Conservation (phyloP, 2,329 filamentous ascomycete genomes). For the Plenodomus lindquistii region DNA sequence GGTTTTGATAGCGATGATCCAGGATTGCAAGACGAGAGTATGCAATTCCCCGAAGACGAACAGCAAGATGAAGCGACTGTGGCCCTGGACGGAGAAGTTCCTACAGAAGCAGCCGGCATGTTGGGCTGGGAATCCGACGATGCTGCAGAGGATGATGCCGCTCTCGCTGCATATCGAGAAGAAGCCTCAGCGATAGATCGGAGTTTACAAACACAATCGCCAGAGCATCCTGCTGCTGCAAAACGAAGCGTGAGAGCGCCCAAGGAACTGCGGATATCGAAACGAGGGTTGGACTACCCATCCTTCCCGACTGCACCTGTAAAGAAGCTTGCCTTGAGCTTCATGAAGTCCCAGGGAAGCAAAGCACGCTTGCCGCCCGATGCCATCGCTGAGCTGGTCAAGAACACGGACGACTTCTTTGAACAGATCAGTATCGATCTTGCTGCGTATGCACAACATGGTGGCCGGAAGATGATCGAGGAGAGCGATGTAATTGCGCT, state of each 20-base stretch:
- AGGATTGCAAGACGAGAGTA: constrained; percentile 31
- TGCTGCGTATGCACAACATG: constrained; percentile 77
- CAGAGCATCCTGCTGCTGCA: constrained; percentile 18
- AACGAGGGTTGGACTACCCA: constrained; percentile 74
- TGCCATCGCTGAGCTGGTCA: constrained; percentile 72
- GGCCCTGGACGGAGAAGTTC: constrained; percentile 32
- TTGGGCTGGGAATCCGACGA: constrained; percentile 39
- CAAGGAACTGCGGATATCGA: constrained; percentile 64
- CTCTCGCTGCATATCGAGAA: constrained; percentile 40
- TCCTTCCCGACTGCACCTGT: constrained; percentile 73
- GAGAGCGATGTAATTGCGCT: constrained; percentile 80
- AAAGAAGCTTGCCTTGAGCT: constrained; percentile 71
- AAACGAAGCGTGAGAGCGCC: constrained; percentile 34
- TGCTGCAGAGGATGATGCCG: constrained; percentile 27
- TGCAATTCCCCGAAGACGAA: constrained; percentile 19
- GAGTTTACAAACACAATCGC: constrained; percentile 34
- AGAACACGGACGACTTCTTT: constrained; percentile 89
- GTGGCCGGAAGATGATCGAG: constrained; percentile 81
- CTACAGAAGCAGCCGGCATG: constrained; percentile 19
- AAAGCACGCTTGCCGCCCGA: constrained; percentile 74
- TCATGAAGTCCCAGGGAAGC: constrained; percentile 68
- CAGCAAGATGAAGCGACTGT: constrained; percentile 21
- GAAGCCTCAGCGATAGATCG: constrained; percentile 42
- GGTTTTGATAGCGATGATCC: constrained; percentile 14
- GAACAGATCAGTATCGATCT: constrained; percentile 84